A percentile compares a stretch with the other conserved stretches of the same genome.
Conservation (phyloP, 768 basidiomycete species). For the Lentinus brumalis region DNA sequence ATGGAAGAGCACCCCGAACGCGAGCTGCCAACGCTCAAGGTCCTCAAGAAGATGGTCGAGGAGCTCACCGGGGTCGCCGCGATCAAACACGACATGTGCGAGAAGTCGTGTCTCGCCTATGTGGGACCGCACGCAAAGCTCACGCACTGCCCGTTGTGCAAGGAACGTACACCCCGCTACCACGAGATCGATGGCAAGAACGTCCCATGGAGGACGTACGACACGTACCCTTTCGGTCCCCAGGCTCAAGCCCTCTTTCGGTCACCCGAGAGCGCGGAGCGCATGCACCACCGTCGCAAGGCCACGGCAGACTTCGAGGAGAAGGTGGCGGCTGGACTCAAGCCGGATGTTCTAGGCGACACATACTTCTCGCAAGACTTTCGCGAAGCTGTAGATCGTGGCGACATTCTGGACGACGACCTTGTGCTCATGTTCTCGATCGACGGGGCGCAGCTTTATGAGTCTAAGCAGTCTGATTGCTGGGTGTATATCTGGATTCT, state of each 20-base stretch:
- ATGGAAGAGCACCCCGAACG: too few relatives aligned
- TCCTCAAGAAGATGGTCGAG: too few relatives aligned
- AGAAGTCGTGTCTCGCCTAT: not conserved
- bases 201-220: not conserved
- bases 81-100: not conserved
- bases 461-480: slow-evolving; percentile 34
- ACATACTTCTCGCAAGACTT: slow-evolving; percentile 32
- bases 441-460: slow-evolving; percentile 35
- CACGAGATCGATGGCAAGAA: not conserved
- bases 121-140: not conserved
- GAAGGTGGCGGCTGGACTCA: not conserved
- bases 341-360: slow-evolving; percentile 25
- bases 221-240: not conserved
- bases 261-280: not conserved
- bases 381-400: slow-evolving; percentile 23
- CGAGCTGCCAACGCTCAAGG: too few relatives aligned
- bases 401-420: slow-evolving; percentile 28
- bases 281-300: not conserved
- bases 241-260: not conserved
- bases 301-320: not conserved
- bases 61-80: not conserved
- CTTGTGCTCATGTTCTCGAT: slow-evolving; percentile 30
- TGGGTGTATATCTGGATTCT: slow-evolving; percentile 38
- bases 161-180: not conserved
- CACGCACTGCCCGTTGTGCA: not conserved